Evolutionary conservation across 371 early-diverging fungal species (phyloP), one percentile per base, ranked within the genome.

Genomic region (Basidiobolus meristosporus): DNA sequence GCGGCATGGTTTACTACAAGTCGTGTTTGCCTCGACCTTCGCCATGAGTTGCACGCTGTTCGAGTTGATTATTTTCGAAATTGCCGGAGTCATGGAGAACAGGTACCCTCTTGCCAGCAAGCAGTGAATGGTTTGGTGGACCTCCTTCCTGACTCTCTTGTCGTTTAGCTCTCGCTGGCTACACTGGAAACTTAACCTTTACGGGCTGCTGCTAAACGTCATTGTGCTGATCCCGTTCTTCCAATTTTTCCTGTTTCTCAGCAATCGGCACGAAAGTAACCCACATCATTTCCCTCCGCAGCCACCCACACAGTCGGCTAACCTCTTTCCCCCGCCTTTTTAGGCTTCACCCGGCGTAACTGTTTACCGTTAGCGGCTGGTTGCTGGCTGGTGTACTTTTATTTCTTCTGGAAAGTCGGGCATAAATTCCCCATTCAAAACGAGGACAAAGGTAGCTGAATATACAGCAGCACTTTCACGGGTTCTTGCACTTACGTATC

Each of bases 51-150:
- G 86, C 48, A 66, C 69, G 20, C 62, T 90, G 38, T 81, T 90
- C 48, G 65, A 86, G 45, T 64, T 89, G 33, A 65, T 90, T 10
- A 68, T 88, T 38, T 69, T 85, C 44, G 90, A 86, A 44, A 84
- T 90, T 40, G 58, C 62, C 19, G 71, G 73, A 1, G 40, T 82
- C 3, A 60, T 80, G 40, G 66, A 68, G 42, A 68, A 65, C 48
- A 63, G 68, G 83, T 77, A 64, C 45, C 61, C 35, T 20, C 17
- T 28, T 18, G 16, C 9, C 21, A 16, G 4, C 28, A 22, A 10
- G 6, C 23, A 20, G 20, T 40, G 29, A 36, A 10, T 23, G 7
- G 15, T 15, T n/a, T 37, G 31, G 30, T 30, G 18, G 10, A 28
- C 17, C 15, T 29, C 22, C 10, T 40, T 30, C 12, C 16, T 14